Evolutionary conservation across 2,329 filamentous ascomycete genomes (phyloP).

Genomic region (Microthyrium microscopicum): DNA sequence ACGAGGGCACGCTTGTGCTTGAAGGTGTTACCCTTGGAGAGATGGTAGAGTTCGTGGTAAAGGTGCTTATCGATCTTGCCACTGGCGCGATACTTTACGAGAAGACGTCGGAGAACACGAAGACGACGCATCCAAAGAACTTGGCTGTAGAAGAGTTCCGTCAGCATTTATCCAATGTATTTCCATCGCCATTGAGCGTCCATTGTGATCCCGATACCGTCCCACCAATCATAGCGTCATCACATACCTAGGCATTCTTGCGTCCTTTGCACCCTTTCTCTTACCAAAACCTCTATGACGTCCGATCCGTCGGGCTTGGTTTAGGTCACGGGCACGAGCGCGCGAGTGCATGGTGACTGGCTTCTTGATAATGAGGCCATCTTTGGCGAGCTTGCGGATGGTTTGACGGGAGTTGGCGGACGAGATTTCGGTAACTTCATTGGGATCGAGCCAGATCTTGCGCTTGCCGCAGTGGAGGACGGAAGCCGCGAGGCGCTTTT

Average conservation of each 20-base stretch:
- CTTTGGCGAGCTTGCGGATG: slow-evolving; percentile 96
- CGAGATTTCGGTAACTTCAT: slow-evolving; percentile 97
- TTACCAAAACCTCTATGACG: slow-evolving; percentile 99
- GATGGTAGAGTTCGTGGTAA: slow-evolving; percentile 99
- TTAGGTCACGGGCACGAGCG: slow-evolving; percentile 87
- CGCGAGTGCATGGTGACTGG: slow-evolving; percentile 99
- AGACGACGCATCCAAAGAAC: slow-evolving; percentile 99
- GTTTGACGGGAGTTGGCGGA: slow-evolving; percentile 99
- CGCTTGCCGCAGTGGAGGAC: slow-evolving; percentile 98
- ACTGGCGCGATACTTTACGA: slow-evolving; percentile 98
- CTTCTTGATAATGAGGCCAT: slow-evolving; percentile 99
- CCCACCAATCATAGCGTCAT: background rate
- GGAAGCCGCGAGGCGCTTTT: slow-evolving; percentile 98
- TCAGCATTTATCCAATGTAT: background rate
- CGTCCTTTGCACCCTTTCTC: slow-evolving; percentile 99
- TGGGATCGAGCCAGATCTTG: slow-evolving; percentile 99
- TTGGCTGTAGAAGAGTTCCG: slow-evolving; percentile 45
- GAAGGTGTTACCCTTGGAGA: slow-evolving; percentile 99
- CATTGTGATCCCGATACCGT: background rate
- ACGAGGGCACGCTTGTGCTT: slow-evolving; percentile 99
- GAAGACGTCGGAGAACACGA: slow-evolving; percentile 93
- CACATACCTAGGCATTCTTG: slow-evolving; percentile 91
- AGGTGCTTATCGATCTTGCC: slow-evolving; percentile 99
- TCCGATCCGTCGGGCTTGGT: slow-evolving; percentile 83
- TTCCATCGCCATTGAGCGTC: background rate